phyloP scores from a whole-genome alignment of 2,329 filamentous ascomycete genomes.

The Fusarium tricinctum region DNA sequence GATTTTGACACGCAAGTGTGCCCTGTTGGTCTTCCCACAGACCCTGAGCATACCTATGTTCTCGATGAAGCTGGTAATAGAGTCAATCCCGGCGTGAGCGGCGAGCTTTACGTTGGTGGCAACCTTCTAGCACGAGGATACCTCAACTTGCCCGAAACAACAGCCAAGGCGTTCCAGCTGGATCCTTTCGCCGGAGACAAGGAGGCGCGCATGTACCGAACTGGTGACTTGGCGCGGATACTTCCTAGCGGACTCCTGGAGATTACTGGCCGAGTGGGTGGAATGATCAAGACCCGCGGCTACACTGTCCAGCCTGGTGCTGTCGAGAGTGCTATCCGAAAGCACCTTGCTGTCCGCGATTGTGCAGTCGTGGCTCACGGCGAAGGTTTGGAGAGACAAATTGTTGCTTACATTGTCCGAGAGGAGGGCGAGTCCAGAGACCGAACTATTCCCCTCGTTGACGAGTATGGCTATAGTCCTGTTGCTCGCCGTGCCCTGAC shows the following conservation, averaged over 20 bases:
- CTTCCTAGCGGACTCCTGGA: constrained; percentile 77
- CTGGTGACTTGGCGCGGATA: constrained; percentile 78
- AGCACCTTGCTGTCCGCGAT: constrained; percentile 76
- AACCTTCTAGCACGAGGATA: constrained; percentile 80
- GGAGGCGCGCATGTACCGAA: constrained; percentile 79
- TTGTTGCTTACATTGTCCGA: constrained; percentile 82
- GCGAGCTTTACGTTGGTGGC: constrained; percentile 84
- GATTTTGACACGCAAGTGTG: constrained; percentile 75
- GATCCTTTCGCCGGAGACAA: constrained; percentile 73
- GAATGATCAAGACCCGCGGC: constrained; percentile 85
- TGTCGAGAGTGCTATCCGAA: constrained; percentile 79
- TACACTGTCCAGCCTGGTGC: constrained; percentile 84
- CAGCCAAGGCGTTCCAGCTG: constrained; percentile 76
- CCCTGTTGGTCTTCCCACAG: constrained; percentile 78
- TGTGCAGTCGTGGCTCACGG: constrained; percentile 81
- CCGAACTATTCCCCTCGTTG: constrained; percentile 74
- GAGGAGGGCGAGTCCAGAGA: constrained; percentile 72
- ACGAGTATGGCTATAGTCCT: constrained; percentile 79
- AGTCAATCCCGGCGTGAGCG: constrained; percentile 72
- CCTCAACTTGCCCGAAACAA: constrained; percentile 83
- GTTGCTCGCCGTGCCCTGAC: constrained; percentile 75
- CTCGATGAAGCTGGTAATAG: constrained; percentile 76
- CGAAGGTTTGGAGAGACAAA: constrained; percentile 79
- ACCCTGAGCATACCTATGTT: constrained; percentile 78
- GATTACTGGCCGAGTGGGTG: constrained; percentile 81